These are phyloP conservation scores for Jatropha podagrica DNA, from an alignment of 441 rosid species.

Conservation along the genomic window DNA sequence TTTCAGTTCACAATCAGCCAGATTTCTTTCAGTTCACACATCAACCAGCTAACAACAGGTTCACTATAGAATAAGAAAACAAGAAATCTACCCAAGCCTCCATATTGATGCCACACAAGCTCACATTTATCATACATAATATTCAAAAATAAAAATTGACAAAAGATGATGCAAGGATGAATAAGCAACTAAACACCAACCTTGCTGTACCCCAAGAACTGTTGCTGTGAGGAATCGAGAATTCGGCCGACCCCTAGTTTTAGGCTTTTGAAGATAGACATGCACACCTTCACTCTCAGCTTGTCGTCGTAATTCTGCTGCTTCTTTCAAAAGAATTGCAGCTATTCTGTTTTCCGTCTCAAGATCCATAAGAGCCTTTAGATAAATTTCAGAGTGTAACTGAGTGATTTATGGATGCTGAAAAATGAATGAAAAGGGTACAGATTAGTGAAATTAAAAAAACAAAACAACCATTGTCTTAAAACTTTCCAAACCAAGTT, in stretches of 20 bases:
- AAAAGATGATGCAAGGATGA: neutral
- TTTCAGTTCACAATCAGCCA: neutral
- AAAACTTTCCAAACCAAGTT: neutral
- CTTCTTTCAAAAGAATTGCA: slow-evolving; percentile 82
- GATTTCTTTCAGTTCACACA: neutral
- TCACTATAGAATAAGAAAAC: neutral
- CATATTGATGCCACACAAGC: neutral
- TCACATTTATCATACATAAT: neutral
- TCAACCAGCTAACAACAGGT: neutral
- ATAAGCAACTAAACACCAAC: slow-evolving; percentile 32
- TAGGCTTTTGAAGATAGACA: slow-evolving; percentile 72
- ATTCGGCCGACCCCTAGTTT: slow-evolving; percentile 69
- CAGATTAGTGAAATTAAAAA: neutral
- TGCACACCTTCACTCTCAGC: slow-evolving; percentile 76
- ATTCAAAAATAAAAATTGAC: neutral
- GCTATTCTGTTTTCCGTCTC: slow-evolving; percentile 90
- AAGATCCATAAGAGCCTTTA: slow-evolving; percentile 61
- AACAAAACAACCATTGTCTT: neutral
- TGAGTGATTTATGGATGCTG: neutral
- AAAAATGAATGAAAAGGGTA: neutral
- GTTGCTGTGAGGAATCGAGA: slow-evolving; percentile 88
- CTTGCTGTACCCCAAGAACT: slow-evolving; percentile 89
- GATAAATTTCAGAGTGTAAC: slow-evolving; percentile 4
- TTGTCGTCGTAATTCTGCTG: slow-evolving; percentile 71
- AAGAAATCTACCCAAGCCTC: neutral